These are phyloP conservation scores for Ustilago curta DNA, from an alignment of 1,284 basidiomycete genomes.

Conservation along the genomic window DNA sequence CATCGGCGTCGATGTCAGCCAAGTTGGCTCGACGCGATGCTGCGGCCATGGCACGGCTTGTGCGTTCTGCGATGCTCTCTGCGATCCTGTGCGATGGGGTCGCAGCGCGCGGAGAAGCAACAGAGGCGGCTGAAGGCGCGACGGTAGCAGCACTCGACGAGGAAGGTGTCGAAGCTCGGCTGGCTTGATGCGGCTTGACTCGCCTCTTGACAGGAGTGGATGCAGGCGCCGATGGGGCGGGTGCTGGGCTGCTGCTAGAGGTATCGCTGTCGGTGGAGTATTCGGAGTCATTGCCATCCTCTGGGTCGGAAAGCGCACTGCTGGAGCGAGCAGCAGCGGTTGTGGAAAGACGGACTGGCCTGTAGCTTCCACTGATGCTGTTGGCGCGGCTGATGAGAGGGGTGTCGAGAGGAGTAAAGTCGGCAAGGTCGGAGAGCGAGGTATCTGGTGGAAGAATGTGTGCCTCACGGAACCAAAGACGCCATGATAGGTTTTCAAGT, in stretches of 20 bases:
- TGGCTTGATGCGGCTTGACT: conserved; percentile 17
- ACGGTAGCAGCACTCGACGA: conserved; percentile 18
- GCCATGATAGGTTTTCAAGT: conserved; percentile 86
- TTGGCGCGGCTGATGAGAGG: conserved; percentile 54
- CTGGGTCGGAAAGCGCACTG: conserved; percentile 49
- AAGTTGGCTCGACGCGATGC: conserved; percentile 35
- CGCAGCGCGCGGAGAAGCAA: conserved; percentile 8
- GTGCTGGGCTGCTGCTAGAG: conserved; percentile 17
- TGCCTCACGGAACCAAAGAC: conserved; percentile 80
- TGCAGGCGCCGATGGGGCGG: conserved; percentile 17
- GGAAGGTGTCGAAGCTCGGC: conserved; percentile 19
- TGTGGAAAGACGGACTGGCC: conserved; percentile 23
- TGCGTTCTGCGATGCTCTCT: conserved; percentile 39
- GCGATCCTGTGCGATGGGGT: conserved; percentile 19
- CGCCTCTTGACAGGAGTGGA: conserved; percentile 36
- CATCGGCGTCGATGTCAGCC: conserved; percentile 30
- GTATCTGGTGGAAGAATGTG: conserved; percentile 58
- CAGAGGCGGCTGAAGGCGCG: conserved; percentile 10
- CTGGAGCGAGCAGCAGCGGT: conserved; percentile 18
- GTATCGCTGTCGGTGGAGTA: conserved; percentile 40
- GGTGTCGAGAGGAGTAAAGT: conserved; percentile 55
- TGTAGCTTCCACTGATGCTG: conserved; percentile 53
- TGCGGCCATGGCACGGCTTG: conserved; percentile 23
- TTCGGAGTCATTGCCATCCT: conserved; percentile 45
- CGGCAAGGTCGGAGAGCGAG: conserved; percentile 56